These are phyloP conservation scores for Aspergillus coremiiformis DNA, from an alignment of 495 filamentous ascomycete species.

Conservation along the genomic window DNA sequence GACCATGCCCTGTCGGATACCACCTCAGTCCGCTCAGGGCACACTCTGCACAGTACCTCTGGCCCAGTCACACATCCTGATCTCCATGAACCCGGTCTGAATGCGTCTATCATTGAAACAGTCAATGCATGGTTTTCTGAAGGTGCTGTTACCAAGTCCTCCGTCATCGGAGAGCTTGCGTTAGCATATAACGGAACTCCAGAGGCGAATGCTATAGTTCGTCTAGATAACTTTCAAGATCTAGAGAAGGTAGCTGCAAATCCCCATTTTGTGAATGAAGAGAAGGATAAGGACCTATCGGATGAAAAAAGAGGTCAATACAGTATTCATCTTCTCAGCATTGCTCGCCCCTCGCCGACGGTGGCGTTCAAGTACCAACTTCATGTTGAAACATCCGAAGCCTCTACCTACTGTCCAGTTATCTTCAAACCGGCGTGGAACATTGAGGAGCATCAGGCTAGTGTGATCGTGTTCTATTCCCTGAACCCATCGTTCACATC, in stretches of 20 bases:
- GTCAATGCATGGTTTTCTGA: constrained; percentile 77
- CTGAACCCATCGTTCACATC: constrained; percentile 65
- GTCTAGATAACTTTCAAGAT: constrained; percentile 82
- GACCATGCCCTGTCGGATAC: constrained; percentile 71
- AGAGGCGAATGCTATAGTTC: constrained; percentile 54
- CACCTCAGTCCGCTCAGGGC: constrained; percentile 82
- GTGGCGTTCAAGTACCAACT: constrained; percentile 94
- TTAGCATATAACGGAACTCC: constrained; percentile 64
- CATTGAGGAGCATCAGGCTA: constrained; percentile 70
- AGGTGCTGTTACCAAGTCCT: constrained; percentile 60
- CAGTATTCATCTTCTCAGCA: constrained; percentile 58
- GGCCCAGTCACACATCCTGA: constrained; percentile 69
- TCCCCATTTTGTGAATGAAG: constrained; percentile 72
- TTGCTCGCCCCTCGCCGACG: constrained; percentile 56
- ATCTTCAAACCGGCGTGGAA: constrained; percentile 78
- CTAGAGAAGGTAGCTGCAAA: constrained; percentile 95
- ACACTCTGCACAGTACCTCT: constrained; percentile 60
- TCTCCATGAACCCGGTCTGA: constrained; percentile 71
- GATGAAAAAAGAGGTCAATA: constrained; percentile 75
- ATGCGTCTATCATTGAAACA: constrained; percentile 86
- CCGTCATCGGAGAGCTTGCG: constrained; percentile 84
- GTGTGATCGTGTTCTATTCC: constrained; percentile 74
- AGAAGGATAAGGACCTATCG: constrained; percentile 22
- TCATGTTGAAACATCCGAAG: constrained; percentile 60
- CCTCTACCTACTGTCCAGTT: constrained; percentile 66